Percentiles rank a stretch among this genome's conserved stretches.
These are phyloP conservation scores for Chalciporus piperatus DNA, from an alignment of 768 basidiomycete species.

Conservation along the genomic window DNA sequence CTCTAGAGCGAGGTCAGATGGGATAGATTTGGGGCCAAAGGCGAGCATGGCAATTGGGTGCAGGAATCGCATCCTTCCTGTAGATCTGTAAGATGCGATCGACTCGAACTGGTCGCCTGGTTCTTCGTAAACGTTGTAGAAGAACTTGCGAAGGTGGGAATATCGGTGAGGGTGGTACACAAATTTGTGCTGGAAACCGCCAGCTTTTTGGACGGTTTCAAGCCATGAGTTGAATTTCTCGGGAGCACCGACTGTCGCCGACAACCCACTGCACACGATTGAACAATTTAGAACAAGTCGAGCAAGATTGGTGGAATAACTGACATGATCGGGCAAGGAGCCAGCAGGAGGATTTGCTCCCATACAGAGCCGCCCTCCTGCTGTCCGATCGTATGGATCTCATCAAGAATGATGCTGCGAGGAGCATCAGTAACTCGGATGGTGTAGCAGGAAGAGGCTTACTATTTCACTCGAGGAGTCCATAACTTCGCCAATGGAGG, in stretches of 20 bases:
- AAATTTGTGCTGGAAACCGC: constrained; percentile 57
- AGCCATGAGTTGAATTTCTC: constrained; percentile 68
- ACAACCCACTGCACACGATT: constrained; percentile 49
- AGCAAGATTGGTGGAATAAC: constrained; percentile 16
- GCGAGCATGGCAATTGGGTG: constrained; percentile 64
- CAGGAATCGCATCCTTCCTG: constrained; percentile 47
- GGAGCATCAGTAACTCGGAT: neutral
- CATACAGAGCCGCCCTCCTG: constrained; percentile 68
- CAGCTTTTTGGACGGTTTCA: constrained; percentile 53
- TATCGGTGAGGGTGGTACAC: constrained; percentile 68
- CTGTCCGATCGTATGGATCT: constrained; percentile 65
- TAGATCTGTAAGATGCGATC: constrained; percentile 36
- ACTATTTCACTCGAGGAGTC: constrained; percentile 64
- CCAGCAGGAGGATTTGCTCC: constrained; percentile 71
- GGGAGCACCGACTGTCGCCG: constrained; percentile 67
- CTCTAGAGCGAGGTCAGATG: constrained; percentile 63
- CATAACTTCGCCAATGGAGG: constrained; percentile 59
- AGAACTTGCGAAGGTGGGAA: constrained; percentile 70
- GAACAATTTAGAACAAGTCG: neutral
- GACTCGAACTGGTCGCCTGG: constrained; percentile 31
- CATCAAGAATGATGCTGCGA: constrained; percentile 58
- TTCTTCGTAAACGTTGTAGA: constrained; percentile 39
- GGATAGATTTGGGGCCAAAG: constrained; percentile 48
- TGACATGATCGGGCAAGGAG: constrained; percentile 71
- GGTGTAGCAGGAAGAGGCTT: constrained; percentile 1